phyloP scores from a whole-genome alignment of 108 stramenopile species.

The Schizochytrium sp. region DNA sequence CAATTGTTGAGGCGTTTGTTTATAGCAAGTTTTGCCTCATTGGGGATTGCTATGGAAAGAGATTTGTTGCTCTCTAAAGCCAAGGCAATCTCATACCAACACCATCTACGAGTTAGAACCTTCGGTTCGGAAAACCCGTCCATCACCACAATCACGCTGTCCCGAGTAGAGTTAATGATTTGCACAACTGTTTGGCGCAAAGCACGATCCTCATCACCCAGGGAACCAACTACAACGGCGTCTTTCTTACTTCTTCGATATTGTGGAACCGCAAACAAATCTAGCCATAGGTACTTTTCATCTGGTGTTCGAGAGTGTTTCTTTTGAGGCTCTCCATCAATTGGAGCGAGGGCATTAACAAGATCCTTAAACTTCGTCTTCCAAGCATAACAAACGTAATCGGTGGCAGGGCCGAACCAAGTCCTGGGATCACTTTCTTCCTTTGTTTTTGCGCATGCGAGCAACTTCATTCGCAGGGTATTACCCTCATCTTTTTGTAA shows the following conservation, averaged over 20 bases:
- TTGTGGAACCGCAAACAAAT: neutral
- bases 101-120: neutral
- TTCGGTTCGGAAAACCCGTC: neutral
- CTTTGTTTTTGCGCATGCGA: too few relatives aligned
- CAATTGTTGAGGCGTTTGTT: neutral
- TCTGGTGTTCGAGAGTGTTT: neutral
- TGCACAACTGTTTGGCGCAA: neutral
- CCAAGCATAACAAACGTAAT: neutral
- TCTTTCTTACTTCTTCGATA: neutral
- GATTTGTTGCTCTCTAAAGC: neutral
- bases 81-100: slow-evolving; percentile 15
- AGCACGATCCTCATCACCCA: neutral
- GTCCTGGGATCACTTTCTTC: too few relatives aligned
- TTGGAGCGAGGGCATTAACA: neutral
- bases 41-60: neutral
- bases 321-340: too few relatives aligned
- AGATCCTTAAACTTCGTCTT: neutral
- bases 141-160: neutral
- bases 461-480: too few relatives aligned
- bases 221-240: neutral
- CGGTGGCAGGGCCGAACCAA: neutral
- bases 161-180: neutral
- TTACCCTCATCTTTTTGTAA: too few relatives aligned
- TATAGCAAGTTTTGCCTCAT: neutral
- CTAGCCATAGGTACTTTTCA: neutral